Base-by-base conservation (phyloP, 345 rosid species). In the Hibiscus trionum region DNA sequence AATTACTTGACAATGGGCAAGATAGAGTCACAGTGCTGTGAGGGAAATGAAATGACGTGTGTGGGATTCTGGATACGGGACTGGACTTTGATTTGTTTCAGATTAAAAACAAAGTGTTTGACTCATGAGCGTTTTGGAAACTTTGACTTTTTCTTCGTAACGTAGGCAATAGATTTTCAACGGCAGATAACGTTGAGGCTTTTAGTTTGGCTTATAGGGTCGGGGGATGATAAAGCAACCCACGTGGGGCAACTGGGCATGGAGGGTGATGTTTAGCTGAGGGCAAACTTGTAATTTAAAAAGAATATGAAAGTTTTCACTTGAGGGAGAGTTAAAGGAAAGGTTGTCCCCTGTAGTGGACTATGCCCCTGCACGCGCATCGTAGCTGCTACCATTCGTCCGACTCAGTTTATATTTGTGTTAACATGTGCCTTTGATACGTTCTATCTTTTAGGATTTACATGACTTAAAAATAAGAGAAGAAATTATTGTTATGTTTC, bases 331-430 rank as follows among this genome's bases (percentile, higher is more conserved):
- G 82, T 83, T 83, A 29, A 29, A 29, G 31, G 31, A 21, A 78
- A 86, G 85, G 83, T 80, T 86, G 89, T 47, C 52, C 78, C 89
- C 19, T 55, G 24, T 21, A 21, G 21, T 21, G 21, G 21, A 21
- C 21, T 21, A 21, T 21, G 21, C 21, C 21, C 21, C 0, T 21
- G 21, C 21, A 21, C 21, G 21, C 21, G 21, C 21, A 21, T 21
- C 21, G 0, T 21, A 21, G 21, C 21, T 21, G 21, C 21, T 21
- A 21, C 21, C 21, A 21, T 21, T 21, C 21, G 21, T 21, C 21
- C 21, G 21, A 21, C 21, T 21, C 21, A 21, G 21, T 21, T 21
- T 0, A 21, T 21, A 0, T 21, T 21, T 21, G 0, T 21, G 21
- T 21, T 21, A 21, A 21, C 21, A 21, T 21, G 21, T 21, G 21